Evolutionary conservation across 2,329 filamentous ascomycete genomes (phyloP).

Genomic region (Coleophoma eucalyptorum): DNA sequence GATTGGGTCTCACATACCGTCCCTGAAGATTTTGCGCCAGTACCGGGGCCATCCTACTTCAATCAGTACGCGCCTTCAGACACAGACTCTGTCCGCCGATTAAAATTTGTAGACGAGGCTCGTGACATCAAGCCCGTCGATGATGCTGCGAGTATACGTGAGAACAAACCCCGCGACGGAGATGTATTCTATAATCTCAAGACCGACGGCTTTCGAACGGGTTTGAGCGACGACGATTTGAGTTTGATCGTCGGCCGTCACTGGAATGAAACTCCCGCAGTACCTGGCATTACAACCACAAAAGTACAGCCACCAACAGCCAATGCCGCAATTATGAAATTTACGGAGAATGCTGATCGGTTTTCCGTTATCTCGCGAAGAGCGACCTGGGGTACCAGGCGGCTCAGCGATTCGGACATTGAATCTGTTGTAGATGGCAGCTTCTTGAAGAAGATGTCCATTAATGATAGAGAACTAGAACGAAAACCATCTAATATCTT

Average conservation of each 20-base stretch:
- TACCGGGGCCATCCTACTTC: slow-evolving; percentile 14
- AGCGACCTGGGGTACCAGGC: slow-evolving; percentile 68
- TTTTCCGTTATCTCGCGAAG: slow-evolving; percentile 57
- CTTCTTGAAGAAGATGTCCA: slow-evolving; percentile 58
- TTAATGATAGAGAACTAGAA: slow-evolving; percentile 39
- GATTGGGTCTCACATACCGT: slow-evolving; percentile 26
- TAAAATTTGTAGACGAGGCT: slow-evolving; percentile 10
- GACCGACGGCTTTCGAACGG: slow-evolving; percentile 3
- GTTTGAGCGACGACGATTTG: slow-evolving; percentile 18
- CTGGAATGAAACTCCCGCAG: slow-evolving; percentile 32
- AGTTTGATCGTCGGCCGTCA: slow-evolving; percentile 23
- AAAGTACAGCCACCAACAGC: slow-evolving; percentile 41
- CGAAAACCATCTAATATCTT: slow-evolving; percentile 44
- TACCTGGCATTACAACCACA: slow-evolving; percentile 27
- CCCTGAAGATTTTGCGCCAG: slow-evolving; percentile 12
- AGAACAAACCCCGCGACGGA: slow-evolving; percentile 24
- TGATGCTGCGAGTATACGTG: slow-evolving; percentile 24
- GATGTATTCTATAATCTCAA: slow-evolving; percentile 25
- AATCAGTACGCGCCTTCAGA: slow-evolving; percentile 8
- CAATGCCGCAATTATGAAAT: slow-evolving; percentile 44
- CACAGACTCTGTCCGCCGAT: neutral
- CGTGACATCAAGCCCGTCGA: slow-evolving; percentile 19
- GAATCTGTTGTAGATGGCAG: slow-evolving; percentile 57
- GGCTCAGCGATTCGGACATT: slow-evolving; percentile 58
- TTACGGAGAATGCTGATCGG: slow-evolving; percentile 37